phyloP scores from a whole-genome alignment of 2,329 filamentous ascomycete genomes.

The Lizonia empirigonia region DNA sequence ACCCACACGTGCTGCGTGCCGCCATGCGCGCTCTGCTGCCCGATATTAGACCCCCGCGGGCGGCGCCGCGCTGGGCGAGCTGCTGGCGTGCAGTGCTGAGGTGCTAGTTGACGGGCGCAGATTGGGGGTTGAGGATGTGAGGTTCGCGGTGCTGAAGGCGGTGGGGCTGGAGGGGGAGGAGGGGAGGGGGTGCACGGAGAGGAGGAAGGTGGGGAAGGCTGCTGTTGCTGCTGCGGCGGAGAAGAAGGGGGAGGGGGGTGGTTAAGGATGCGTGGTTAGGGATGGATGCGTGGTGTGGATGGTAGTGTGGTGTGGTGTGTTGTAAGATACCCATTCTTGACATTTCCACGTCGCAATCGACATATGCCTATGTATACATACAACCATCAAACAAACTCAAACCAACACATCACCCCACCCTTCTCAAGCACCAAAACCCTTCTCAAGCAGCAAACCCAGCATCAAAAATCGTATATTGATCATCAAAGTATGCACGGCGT shows the following conservation, averaged over 20 bases:
- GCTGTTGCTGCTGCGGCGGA: background rate
- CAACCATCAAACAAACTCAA: no score
- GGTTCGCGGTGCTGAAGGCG: constrained; percentile 68
- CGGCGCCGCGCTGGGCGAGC: constrained; percentile 59
- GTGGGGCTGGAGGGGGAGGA: constrained; percentile 35
- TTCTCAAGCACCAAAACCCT: no score
- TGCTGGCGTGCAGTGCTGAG: constrained; percentile 64
- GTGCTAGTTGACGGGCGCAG: constrained; percentile 54
- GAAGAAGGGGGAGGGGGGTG: background rate
- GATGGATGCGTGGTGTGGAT: no score
- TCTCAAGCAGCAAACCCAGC: no score
- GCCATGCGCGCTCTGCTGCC: constrained; percentile 46
- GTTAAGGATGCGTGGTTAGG: no score
- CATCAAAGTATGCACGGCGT: background rate
- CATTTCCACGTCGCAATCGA: no score
- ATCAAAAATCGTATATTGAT: background rate
- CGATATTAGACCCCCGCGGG: constrained; percentile 42
- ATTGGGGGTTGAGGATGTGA: constrained; percentile 65
- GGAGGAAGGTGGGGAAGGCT: constrained; percentile 9
- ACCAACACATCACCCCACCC: no score
- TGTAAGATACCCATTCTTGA: no score
- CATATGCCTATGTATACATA: no score
- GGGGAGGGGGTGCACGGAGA: constrained; percentile 10
- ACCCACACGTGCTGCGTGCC: constrained; percentile 54
- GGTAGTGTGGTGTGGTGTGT: no score